Evolutionary conservation across 129 eudicot species (phyloP).

Genomic region (Centrapalus pauciflorus): DNA sequence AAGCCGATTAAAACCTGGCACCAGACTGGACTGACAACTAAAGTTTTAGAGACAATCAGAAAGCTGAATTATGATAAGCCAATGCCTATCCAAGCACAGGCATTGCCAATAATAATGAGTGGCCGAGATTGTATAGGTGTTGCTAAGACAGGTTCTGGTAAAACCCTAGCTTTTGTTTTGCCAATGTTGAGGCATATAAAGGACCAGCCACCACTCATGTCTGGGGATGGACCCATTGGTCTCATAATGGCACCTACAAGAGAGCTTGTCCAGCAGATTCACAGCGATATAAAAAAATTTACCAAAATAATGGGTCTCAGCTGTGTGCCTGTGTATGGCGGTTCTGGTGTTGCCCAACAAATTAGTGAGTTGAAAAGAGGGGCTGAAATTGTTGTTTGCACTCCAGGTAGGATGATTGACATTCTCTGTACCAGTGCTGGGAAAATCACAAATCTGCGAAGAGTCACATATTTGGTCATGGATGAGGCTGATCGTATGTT

Average conservation of each 20-base stretch:
- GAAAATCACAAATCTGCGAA: constrained; percentile 67
- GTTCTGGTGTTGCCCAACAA: constrained; percentile 88
- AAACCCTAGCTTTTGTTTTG: constrained; percentile 74
- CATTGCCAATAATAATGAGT: constrained; percentile 73
- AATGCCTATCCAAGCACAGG: constrained; percentile 76
- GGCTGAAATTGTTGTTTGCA: constrained; percentile 74
- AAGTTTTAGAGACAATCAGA: constrained; percentile 54
- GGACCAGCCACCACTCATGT: constrained; percentile 61
- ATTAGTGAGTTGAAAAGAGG: constrained; percentile 75
- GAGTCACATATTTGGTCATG: constrained; percentile 79
- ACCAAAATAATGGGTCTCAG: constrained; percentile 56
- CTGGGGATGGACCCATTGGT: constrained; percentile 83
- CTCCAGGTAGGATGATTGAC: constrained; percentile 82
- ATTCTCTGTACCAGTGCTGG: constrained; percentile 76
- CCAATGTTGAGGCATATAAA: constrained; percentile 84
- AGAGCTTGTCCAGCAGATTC: constrained; percentile 84
- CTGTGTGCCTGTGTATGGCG: constrained; percentile 85
- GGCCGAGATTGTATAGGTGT: constrained; percentile 81
- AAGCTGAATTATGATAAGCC: constrained; percentile 70
- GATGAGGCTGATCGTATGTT: constrained; percentile 89
- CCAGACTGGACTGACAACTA: constrained; percentile 64
- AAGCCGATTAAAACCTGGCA: constrained; percentile 75
- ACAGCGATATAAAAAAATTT: constrained; percentile 64
- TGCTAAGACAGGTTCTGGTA: constrained; percentile 80
- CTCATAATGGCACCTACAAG: constrained; percentile 82